phyloP scores from a whole-genome alignment of 768 basidiomycete genomes.

The Podaxis sp. region DNA sequence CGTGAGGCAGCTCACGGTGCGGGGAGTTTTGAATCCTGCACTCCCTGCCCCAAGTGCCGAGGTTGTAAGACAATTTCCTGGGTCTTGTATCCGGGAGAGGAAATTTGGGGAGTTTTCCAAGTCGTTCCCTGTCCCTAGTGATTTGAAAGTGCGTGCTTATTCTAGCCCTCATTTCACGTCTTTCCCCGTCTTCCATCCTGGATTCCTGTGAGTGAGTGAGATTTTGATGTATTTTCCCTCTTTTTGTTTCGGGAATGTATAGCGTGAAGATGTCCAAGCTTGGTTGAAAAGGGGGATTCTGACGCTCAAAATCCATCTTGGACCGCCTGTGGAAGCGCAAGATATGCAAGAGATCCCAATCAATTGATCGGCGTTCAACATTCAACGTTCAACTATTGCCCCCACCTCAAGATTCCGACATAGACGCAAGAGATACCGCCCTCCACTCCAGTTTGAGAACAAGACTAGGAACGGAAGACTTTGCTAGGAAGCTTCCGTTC shows the following conservation, averaged over 20 bases:
- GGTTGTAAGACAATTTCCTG: slow-evolving; percentile 19
- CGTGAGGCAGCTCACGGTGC: slow-evolving; percentile 58
- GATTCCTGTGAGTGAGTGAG: slow-evolving; percentile 45
- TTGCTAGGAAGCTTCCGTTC: slow-evolving; percentile 4
- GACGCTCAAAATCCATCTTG: slow-evolving; percentile 15
- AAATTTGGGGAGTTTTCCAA: slow-evolving; percentile 25
- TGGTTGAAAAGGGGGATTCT: slow-evolving; percentile 17
- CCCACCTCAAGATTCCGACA: neutral
- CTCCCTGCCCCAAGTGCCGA: slow-evolving; percentile 27
- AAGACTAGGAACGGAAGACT: neutral
- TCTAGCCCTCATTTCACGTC: neutral
- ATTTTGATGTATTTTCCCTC: slow-evolving; percentile 31
- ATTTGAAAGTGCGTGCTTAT: slow-evolving; percentile 24
- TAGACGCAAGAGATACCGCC: slow-evolving; percentile 7
- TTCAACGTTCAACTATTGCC: neutral
- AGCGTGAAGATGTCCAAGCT: slow-evolving; percentile 19
- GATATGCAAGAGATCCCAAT: slow-evolving; percentile 16
- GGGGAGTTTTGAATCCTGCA: slow-evolving; percentile 41
- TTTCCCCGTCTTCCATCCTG: neutral
- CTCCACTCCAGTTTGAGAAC: neutral
- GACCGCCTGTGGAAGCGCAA: slow-evolving; percentile 16
- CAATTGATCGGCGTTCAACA: neutral
- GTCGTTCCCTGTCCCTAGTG: slow-evolving; percentile 23
- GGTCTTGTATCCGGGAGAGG: slow-evolving; percentile 20
- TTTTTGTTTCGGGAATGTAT: slow-evolving; percentile 6